Evolutionary conservation across 2,329 filamentous ascomycete species (phyloP).

Genomic region (Fusarium domesticum): DNA sequence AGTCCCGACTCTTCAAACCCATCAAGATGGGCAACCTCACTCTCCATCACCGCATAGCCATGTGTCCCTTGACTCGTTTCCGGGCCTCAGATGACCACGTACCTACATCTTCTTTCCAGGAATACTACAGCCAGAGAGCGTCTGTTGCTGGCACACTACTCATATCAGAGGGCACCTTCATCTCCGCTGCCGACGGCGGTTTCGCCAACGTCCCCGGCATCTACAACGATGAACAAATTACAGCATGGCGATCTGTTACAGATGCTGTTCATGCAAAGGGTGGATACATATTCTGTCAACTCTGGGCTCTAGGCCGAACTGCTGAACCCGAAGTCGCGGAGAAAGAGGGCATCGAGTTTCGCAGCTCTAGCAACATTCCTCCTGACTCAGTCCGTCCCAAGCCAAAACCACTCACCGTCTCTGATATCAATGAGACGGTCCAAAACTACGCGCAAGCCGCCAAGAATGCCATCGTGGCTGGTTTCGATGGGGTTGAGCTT

Average conservation of each 20-base stretch:
- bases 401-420: slow-evolving; percentile 60
- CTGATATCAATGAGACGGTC: slow-evolving; percentile 62
- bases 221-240: slow-evolving; percentile 54
- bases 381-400: slow-evolving; percentile 47
- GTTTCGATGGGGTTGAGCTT: slow-evolving; percentile 68
- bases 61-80: slow-evolving; percentile 57
- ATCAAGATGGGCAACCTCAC: slow-evolving; percentile 39
- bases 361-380: slow-evolving; percentile 29
- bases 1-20: slow-evolving; percentile 41
- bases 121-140: slow-evolving; percentile 47
- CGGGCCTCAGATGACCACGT: slow-evolving; percentile 40
- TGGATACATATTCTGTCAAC: slow-evolving; percentile 58
- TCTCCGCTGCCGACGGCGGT: slow-evolving; percentile 33
- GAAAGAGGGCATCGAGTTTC: slow-evolving; percentile 29
- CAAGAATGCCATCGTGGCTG: slow-evolving; percentile 56
- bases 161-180: slow-evolving; percentile 46
- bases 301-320: slow-evolving; percentile 60
- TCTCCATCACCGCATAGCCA: slow-evolving; percentile 46
- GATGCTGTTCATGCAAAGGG: slow-evolving; percentile 62
- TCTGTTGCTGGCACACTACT: slow-evolving; percentile 42
- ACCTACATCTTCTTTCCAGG: slow-evolving; percentile 36
- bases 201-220: slow-evolving; percentile 54
- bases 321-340: slow-evolving; percentile 34
- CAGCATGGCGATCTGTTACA: slow-evolving; percentile 59
- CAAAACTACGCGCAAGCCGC: slow-evolving; percentile 53